Percentiles rank a stretch among this genome's conserved stretches.
Evolutionary conservation across 1,284 basidiomycete genomes (phyloP).

Genomic region (Mycena sp.): DNA sequence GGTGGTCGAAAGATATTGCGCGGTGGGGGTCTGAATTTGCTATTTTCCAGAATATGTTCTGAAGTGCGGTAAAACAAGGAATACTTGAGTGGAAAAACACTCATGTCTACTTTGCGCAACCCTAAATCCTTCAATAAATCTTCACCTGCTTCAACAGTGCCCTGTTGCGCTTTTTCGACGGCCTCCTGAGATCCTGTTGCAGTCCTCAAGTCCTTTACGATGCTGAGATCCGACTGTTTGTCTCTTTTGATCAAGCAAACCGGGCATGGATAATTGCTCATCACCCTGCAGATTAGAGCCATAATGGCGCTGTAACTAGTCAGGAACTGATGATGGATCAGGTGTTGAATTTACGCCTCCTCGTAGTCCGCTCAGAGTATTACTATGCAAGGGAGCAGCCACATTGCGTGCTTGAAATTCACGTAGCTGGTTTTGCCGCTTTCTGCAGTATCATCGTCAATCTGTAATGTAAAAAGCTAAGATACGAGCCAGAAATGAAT

Average conservation of each 20-base stretch:
- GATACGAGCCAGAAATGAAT: not conserved
- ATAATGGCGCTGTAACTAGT: slow-evolving; percentile 21
- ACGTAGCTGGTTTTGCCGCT: not conserved
- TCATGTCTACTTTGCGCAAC: slow-evolving; percentile 19
- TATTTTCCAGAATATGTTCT: slow-evolving; percentile 33
- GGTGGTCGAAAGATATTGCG: slow-evolving; percentile 35
- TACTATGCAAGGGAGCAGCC: slow-evolving; percentile 28
- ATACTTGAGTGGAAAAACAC: not conserved
- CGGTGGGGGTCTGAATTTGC: slow-evolving; percentile 33
- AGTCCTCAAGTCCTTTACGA: not conserved
- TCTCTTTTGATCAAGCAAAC: slow-evolving; percentile 28
- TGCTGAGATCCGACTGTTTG: slow-evolving; percentile 18
- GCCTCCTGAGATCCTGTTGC: not conserved
- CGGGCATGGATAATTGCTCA: slow-evolving; percentile 28
- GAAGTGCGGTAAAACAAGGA: not conserved
- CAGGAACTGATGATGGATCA: not conserved
- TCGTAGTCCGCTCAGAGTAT: slow-evolving; percentile 33
- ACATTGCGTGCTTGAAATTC: slow-evolving; percentile 24
- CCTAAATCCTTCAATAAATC: slow-evolving; percentile 21
- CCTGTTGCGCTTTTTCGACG: slow-evolving; percentile 5
- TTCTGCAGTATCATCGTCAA: slow-evolving; percentile 3
- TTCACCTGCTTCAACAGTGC: slow-evolving; percentile 6
- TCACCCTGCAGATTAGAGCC: slow-evolving; percentile 16
- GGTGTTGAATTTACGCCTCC: slow-evolving; percentile 21
- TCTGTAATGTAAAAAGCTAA: not conserved